phyloP scores from a whole-genome alignment of 1,139 yeast genomes.

The Lodderomyces metapsilosis region DNA sequence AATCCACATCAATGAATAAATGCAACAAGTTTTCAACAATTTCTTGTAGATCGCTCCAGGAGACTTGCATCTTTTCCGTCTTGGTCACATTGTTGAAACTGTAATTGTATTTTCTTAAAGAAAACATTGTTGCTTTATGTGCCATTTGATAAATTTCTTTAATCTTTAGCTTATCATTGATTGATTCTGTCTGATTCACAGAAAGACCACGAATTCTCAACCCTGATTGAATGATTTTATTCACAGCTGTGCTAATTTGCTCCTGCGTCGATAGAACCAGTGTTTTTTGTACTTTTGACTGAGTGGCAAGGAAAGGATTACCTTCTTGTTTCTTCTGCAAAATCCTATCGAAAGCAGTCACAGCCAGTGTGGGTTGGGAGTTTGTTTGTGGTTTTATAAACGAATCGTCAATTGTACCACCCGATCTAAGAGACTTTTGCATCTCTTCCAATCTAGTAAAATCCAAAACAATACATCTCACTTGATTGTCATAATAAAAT shows the following conservation, averaged over 20 bases:
- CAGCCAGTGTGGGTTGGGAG: conserved; percentile 9
- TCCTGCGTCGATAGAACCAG: conserved; percentile 28
- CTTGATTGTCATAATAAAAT: conserved; percentile 1
- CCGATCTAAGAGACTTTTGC: neutral
- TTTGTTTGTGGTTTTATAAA: conserved; percentile 7
- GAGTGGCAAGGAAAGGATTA: conserved; percentile 17
- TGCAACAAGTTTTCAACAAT: conserved; percentile 37
- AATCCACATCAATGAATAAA: conserved; percentile 33
- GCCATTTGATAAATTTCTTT: conserved; percentile 48
- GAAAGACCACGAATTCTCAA: conserved; percentile 43
- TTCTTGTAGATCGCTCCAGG: conserved; percentile 34
- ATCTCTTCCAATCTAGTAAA: neutral
- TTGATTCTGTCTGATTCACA: conserved; percentile 20
- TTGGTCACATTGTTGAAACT: conserved; percentile 19
- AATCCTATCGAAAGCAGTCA: conserved; percentile 36
- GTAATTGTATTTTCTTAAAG: conserved; percentile 35
- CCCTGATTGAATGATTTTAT: conserved; percentile 40
- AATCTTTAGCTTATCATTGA: conserved; percentile 34
- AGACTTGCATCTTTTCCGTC: conserved; percentile 17
- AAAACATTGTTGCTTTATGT: conserved; percentile 37
- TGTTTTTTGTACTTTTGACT: conserved; percentile 9
- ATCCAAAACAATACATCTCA: neutral
- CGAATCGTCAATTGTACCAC: conserved; percentile 1
- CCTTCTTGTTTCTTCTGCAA: conserved; percentile 24
- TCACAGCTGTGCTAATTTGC: conserved; percentile 34